Base-by-base conservation (phyloP, 257 asterid genomes). In the Solanum chmielewskii region DNA sequence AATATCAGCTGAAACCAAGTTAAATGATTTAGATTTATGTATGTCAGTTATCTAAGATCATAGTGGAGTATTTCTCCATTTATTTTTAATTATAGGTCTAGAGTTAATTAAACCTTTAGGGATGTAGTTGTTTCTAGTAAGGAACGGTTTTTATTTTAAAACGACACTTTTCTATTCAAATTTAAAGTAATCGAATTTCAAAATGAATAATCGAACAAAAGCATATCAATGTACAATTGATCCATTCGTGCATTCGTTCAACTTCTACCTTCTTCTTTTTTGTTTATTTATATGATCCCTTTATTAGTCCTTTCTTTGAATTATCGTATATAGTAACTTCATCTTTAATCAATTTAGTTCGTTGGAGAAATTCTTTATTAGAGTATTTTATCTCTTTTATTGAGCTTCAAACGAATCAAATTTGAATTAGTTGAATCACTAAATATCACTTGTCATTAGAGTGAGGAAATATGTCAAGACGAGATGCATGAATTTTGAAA, bases 91-190 rank as follows among this genome's bases (percentile, higher is more conserved):
- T 16, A 56, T 56, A 6, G 9, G 23, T 56, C 64, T 25, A 35
- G 37, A 35, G 37, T 7, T 68, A 68, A 37, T 68, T 27, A 68
- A 68, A 25, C 3, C 11, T 27, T 27, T 68, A 27, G 21, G 37
- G 6, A 68, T 27, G 11, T 27, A n/a, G 29, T 64, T n/a, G 15
- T 64, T 64, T 56, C 6, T 49, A 49, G 6, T 49, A 49, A 15
- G 1, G 60, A 49, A 49, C 9, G 0, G 2, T 49, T 49, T 23
- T 10, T 11, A 4, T 62, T 23, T 1, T 62, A 62, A 68, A 68
- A 14, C 13, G 21, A 27, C 1, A 68, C 0, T 14, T 29, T 68
- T 14, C 2, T 68, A 0, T 2, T 1, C 4, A 0, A 29, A 14
- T 71, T 33, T 10, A 5, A 33, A 33, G 2, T 71, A 71, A 2